These are phyloP conservation scores for Scedosporium boydii DNA, from an alignment of 2,329 filamentous ascomycete genomes.

Conservation along the genomic window DNA sequence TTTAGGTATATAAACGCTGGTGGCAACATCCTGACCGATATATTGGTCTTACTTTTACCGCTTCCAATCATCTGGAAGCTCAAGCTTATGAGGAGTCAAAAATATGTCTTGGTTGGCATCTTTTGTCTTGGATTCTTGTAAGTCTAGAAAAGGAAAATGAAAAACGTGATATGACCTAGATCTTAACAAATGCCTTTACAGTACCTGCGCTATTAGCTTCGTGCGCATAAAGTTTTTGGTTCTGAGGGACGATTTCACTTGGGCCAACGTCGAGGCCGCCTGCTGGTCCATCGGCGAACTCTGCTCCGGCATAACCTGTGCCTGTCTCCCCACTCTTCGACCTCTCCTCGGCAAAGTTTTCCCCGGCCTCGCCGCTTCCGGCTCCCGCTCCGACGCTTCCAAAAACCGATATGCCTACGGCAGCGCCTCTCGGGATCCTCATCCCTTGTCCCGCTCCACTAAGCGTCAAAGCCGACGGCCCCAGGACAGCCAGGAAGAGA, in stretches of 20 bases:
- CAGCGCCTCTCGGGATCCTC: not conserved
- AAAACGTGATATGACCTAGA: no score
- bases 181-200: not conserved
- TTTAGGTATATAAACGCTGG: conserved; percentile 11
- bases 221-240: conserved; percentile 14
- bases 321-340: conserved; percentile 15
- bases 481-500: not conserved
- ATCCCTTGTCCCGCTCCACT: conserved; percentile 7
- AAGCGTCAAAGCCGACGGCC: conserved; percentile 6
- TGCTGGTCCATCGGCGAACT: conserved; percentile 16
- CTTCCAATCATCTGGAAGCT: conserved; percentile 12
- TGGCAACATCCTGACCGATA: conserved; percentile 12
- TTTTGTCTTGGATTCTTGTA: conserved; percentile 15
- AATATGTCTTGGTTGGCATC: conserved; percentile 10
- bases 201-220: conserved; percentile 16
- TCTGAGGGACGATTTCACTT: conserved; percentile 12
- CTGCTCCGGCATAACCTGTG: conserved; percentile 13
- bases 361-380: conserved; percentile 11
- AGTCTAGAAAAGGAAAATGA: not conserved
- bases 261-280: conserved; percentile 15
- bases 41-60: conserved; percentile 11
- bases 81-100: conserved; percentile 12
- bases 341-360: conserved; percentile 16
- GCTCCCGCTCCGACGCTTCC: not conserved
- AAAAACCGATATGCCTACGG: not conserved